Base-by-base conservation (phyloP, 306 rosid species). In the Lupinus albus region DNA sequence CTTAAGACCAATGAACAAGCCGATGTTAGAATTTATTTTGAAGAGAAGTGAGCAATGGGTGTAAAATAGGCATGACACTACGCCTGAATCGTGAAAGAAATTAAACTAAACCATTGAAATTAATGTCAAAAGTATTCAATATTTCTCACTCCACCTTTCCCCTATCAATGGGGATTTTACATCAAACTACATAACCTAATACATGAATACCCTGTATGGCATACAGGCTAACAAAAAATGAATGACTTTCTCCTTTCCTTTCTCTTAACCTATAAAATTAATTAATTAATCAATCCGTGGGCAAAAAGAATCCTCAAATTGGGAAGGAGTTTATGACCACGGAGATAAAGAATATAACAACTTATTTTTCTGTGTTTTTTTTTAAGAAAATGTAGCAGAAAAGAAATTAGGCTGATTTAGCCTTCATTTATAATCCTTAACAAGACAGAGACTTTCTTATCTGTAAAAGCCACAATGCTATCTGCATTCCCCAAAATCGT, bases 391-490 rank as follows among this genome's bases (percentile, higher is more conserved):
- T 41, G 58, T 54, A 53, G 58, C 59, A 30, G 11, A 49, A 61
- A 82, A 63, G 47, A 28, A 68, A 49, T 44, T 64, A 25, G 30
- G 60, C 54, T 35, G 44, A 61, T 50, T 59, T 45, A 5, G 68
- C 47, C 49, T 42, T 46, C 30, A 13, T 64, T 60, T 12, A 63
- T 52, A 38, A 49, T 68, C 69, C 61, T 74, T 60, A 71, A 86
- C 78, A 84, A 46, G 79, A 15, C 69, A 92, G 35, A 13, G 83
- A 61, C 76, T 70, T 86, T 82, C 83, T 83, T 25, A 88, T 33
- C 66, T 70, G 89, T 41, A 89, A 69, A 78, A 93, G 80, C 99
- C 97, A 82, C 64, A 88, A 55, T 58, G 89, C 91, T 42, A 84
- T 65, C 77, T 84, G 94, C 83, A 93, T 82, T 77, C 78, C 85